These are phyloP conservation scores for Inga leiocalycina DNA, from an alignment of 306 rosid species.

Conservation along the genomic window DNA sequence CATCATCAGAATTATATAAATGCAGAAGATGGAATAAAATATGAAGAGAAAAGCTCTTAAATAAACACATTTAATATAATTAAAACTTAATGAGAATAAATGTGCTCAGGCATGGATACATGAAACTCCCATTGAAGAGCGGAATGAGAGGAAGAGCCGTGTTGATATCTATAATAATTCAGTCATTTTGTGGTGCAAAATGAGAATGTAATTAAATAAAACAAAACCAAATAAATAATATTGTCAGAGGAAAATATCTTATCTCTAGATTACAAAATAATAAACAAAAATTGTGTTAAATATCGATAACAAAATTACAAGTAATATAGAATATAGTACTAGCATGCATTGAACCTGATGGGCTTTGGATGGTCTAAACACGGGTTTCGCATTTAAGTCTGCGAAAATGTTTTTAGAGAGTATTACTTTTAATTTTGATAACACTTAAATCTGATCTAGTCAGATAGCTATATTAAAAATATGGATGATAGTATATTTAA, in stretches of 20 bases:
- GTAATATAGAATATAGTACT: too few relatives aligned
- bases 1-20: too few relatives aligned
- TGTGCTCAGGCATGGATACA: neutral
- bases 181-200: neutral
- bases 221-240: neutral
- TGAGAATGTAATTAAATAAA: neutral
- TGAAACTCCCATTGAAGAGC: neutral
- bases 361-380: too few relatives aligned
- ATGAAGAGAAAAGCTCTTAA: neutral
- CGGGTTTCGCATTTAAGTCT: too few relatives aligned
- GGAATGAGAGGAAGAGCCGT: neutral
- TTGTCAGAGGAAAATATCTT: too few relatives aligned
- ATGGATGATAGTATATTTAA: too few relatives aligned
- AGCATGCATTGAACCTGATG: too few relatives aligned
- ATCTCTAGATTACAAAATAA: too few relatives aligned
- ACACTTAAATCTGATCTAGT: too few relatives aligned
- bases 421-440: too few relatives aligned
- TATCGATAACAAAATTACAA: neutral
- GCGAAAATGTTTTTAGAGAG: too few relatives aligned
- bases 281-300: neutral
- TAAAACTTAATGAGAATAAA: neutral
- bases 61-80: neutral
- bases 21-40: neutral
- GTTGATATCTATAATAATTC: neutral
- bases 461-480: too few relatives aligned